Conservation (phyloP, 176 grass and related monocot genomes). For the Dendrocalamus sinicus region DNA sequence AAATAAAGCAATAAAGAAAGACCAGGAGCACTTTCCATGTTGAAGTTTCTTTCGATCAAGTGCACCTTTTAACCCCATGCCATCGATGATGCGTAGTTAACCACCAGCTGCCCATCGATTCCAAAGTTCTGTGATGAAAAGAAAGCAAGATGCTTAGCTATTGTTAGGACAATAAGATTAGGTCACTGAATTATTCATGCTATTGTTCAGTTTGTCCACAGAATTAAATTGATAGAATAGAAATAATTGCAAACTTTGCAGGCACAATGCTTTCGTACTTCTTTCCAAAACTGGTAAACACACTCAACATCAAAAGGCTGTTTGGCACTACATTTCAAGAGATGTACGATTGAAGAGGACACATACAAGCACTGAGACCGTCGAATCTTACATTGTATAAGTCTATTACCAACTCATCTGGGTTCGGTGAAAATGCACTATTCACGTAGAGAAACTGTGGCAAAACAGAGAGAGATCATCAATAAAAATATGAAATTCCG, state of each 20-base stretch:
- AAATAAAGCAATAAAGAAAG: too few relatives aligned
- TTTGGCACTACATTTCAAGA: neutral
- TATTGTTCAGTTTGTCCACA: neutral
- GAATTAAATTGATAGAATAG: neutral
- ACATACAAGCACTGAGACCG: neutral
- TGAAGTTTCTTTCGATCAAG: neutral
- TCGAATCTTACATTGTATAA: constrained; percentile 4
- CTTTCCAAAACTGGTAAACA: neutral
- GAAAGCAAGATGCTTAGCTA: neutral
- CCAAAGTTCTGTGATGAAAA: constrained; percentile 62
- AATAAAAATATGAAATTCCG: neutral
- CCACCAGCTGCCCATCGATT: constrained; percentile 68
- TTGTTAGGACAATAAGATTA: neutral
- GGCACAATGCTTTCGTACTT: neutral
- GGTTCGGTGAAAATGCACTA: constrained; percentile 70
- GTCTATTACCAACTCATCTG: neutral
- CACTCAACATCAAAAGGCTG: neutral
- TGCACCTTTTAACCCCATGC: constrained; percentile 57
- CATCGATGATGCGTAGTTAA: constrained; percentile 71
- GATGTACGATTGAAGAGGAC: neutral
- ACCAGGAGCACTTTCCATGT: neutral
- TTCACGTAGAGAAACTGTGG: constrained; percentile 71
- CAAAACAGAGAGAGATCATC: constrained; percentile 11
- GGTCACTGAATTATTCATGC: neutral
- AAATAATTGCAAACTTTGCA: neutral